Conservation (phyloP, 106 monocot genomes). For the Acorus gramineus region DNA sequence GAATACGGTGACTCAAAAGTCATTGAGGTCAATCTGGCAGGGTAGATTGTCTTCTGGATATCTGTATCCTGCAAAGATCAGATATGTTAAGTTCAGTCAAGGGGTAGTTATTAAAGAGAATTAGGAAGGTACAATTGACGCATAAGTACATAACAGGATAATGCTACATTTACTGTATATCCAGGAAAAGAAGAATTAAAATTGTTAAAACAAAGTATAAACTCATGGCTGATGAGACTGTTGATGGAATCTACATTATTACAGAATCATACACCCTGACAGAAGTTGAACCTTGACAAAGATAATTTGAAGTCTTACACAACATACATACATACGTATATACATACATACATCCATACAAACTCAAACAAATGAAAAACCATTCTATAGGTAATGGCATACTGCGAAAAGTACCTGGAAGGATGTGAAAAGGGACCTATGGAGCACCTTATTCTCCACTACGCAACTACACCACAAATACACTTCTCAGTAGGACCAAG, state of each 20-base stretch:
- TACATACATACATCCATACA: too few relatives aligned
- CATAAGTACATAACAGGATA: too few relatives aligned
- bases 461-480: conserved; percentile 58
- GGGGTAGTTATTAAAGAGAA: not conserved
- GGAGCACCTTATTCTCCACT: conserved; percentile 97
- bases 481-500: not conserved
- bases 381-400: not conserved
- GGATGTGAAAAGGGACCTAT: conserved; percentile 58
- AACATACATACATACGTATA: too few relatives aligned
- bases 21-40: conserved; percentile 64
- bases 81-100: not conserved
- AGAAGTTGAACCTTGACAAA: too few relatives aligned
- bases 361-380: too few relatives aligned
- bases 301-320: too few relatives aligned
- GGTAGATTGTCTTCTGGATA: conserved; percentile 33
- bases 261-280: too few relatives aligned
- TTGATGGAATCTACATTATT: too few relatives aligned
- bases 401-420: conserved; percentile 48
- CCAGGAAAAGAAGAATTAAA: too few relatives aligned
- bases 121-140: not conserved
- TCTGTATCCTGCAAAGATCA: conserved; percentile 32
- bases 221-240: too few relatives aligned
- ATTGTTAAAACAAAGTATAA: too few relatives aligned
- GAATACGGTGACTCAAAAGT: conserved; percentile 19
- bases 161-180: too few relatives aligned